A percentile compares a stretch with the other conserved stretches of the same genome.
Conservation (phyloP, 192 early-diverging fungal genomes). For the Thamnidium elegans region DNA sequence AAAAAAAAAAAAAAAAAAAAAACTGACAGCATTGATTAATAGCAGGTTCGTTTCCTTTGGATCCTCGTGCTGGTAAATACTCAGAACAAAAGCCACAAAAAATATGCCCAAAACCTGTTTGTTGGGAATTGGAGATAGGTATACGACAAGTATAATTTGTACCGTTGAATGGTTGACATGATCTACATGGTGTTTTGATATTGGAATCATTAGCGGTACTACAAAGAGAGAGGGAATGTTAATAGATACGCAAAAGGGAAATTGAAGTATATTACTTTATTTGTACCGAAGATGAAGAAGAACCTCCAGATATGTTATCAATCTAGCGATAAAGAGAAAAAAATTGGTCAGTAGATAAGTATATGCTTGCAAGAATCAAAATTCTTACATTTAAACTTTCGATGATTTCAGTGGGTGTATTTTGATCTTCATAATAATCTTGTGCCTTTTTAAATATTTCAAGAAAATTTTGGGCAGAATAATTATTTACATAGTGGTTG, state of each 20-base stretch:
- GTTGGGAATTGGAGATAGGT: background rate
- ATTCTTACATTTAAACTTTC: constrained; percentile 1
- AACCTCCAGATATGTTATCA: too few species aligned
- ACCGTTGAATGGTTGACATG: background rate
- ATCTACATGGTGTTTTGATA: constrained; percentile 1
- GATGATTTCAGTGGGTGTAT: background rate
- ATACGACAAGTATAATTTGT: background rate
- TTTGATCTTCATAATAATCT: background rate
- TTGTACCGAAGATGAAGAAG: too few species aligned
- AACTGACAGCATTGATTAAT: constrained; percentile 12
- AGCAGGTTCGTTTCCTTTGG: background rate
- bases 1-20: background rate
- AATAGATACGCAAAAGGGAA: too few species aligned
- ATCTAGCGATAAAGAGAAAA: background rate
- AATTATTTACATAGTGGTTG: background rate
- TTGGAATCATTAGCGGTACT: background rate
- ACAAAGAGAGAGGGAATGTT: background rate
- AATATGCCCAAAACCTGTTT: background rate
- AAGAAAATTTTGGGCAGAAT: background rate
- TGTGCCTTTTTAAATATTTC: background rate
- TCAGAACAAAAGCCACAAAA: constrained; percentile 7
- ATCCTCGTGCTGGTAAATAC: constrained; percentile 2
- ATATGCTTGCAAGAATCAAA: background rate
- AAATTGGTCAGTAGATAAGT: background rate
- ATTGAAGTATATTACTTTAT: too few species aligned